phyloP scores from a whole-genome alignment of 2,329 filamentous ascomycete species.

The Penicillium brasilianum region DNA sequence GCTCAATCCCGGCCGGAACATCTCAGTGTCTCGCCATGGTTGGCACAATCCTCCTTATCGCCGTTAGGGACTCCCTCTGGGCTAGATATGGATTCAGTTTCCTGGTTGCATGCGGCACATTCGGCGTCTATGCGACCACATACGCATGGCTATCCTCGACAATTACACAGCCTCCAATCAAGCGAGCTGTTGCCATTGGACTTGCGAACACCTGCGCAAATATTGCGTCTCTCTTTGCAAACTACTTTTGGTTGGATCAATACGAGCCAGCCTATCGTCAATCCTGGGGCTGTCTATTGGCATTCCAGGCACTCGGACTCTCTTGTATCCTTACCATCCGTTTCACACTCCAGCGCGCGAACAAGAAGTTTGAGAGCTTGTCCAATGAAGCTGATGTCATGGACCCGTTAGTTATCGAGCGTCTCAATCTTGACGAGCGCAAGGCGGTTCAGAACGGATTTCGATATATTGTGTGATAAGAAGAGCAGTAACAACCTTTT shows the following conservation, averaged over 20 bases:
- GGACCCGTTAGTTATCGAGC: conserved; percentile 9
- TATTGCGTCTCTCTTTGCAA: conserved; percentile 20
- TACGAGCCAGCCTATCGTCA: conserved; percentile 17
- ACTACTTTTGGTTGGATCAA: conserved; percentile 23
- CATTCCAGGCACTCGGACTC: conserved; percentile 16
- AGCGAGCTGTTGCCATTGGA: conserved; percentile 20
- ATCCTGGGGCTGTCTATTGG: conserved; percentile 23
- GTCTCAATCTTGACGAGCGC: conserved; percentile 12
- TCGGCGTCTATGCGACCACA: conserved; percentile 21
- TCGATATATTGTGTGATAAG: conserved; percentile 19
- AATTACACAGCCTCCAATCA: conserved; percentile 21
- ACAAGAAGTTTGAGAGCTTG: conserved; percentile 18
- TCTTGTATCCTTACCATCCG: conserved; percentile 18
- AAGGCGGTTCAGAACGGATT: conserved; percentile 22
- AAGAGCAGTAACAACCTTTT: neutral
- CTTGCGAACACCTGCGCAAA: conserved; percentile 21
- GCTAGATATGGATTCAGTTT: conserved; percentile 22
- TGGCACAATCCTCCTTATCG: conserved; percentile 19
- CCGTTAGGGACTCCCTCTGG: conserved; percentile 14
- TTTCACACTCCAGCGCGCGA: conserved; percentile 12
- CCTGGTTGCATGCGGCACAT: conserved; percentile 20
- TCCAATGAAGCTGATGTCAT: conserved; percentile 9
- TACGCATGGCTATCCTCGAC: conserved; percentile 23
- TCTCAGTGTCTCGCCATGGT: conserved; percentile 16
- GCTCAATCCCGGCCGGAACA: conserved; percentile 16